These are phyloP conservation scores for Carex cristatella DNA, from an alignment of 176 grass and related monocot species.

Conservation along the genomic window DNA sequence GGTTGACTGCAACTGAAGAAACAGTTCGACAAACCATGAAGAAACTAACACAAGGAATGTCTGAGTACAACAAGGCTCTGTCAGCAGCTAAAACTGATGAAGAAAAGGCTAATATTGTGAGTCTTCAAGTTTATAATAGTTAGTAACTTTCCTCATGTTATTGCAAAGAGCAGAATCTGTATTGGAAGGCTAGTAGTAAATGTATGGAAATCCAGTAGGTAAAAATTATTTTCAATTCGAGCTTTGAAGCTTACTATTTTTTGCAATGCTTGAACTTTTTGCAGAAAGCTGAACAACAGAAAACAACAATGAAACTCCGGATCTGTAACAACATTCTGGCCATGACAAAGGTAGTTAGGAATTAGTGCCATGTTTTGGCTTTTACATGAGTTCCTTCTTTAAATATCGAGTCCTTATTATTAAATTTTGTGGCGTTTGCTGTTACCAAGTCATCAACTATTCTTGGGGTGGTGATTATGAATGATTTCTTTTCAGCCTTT, in stretches of 20 bases:
- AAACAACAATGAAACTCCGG: slow-evolving; percentile 54
- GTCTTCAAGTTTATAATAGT: slow-evolving; percentile 25
- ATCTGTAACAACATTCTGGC: slow-evolving; percentile 94
- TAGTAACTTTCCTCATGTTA: background rate
- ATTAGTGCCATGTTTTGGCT: background rate
- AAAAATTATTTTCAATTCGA: background rate
- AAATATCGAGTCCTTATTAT: background rate
- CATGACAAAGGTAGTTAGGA: slow-evolving; percentile 62
- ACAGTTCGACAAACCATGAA: slow-evolving; percentile 61
- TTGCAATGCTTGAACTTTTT: slow-evolving; percentile 19
- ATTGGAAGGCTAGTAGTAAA: background rate
- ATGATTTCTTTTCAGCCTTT: slow-evolving; percentile 60
- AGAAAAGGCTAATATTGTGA: slow-evolving; percentile 73
- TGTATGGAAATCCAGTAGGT: background rate
- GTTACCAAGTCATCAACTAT: background rate
- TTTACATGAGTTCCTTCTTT: background rate
- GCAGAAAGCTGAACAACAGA: slow-evolving; percentile 82
- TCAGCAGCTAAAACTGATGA: slow-evolving; percentile 81
- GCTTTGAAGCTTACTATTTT: slow-evolving; percentile 11
- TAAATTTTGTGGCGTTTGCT: slow-evolving; percentile 1
- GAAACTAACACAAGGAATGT: slow-evolving; percentile 80
- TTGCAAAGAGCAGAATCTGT: background rate
- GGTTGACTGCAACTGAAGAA: slow-evolving; percentile 82
- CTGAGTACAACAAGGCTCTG: slow-evolving; percentile 77
- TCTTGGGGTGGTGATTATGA: background rate